A percentile compares a stretch with the other conserved stretches of the same genome.
These are phyloP conservation scores for Pythium sp. DNA, from an alignment of 352 stramenopile genomes.

Conservation along the genomic window DNA sequence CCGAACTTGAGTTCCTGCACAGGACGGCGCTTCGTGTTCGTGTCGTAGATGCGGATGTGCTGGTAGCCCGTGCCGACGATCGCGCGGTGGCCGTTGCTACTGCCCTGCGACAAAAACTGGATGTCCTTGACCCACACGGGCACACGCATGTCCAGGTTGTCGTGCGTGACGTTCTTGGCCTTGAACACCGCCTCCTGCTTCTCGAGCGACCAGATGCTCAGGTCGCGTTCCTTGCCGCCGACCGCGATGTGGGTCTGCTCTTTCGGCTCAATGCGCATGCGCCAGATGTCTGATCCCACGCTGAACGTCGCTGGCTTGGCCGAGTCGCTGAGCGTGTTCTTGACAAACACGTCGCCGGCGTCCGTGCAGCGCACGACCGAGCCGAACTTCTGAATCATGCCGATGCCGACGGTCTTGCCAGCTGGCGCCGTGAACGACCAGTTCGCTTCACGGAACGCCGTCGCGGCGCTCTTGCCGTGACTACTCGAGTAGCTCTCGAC, in stretches of 20 bases:
- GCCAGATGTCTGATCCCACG: slow-evolving; percentile 44
- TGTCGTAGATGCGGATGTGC: slow-evolving; percentile 87
- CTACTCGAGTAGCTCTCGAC: slow-evolving; percentile 61
- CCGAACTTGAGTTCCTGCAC: slow-evolving; percentile 71
- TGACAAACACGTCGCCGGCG: slow-evolving; percentile 49
- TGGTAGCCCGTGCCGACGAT: slow-evolving; percentile 76
- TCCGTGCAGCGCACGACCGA: slow-evolving; percentile 71
- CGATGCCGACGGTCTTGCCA: slow-evolving; percentile 43
- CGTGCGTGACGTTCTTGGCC: slow-evolving; percentile 85
- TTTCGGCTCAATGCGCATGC: slow-evolving; percentile 50
- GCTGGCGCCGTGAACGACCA: slow-evolving; percentile 39
- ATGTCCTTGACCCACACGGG: slow-evolving; percentile 89
- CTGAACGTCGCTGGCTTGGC: slow-evolving; percentile 50
- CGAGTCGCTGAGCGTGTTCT: slow-evolving; percentile 38
- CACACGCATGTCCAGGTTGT: slow-evolving; percentile 87
- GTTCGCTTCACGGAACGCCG: slow-evolving; percentile 29
- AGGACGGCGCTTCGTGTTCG: slow-evolving; percentile 78
- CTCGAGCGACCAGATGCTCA: slow-evolving; percentile 83
- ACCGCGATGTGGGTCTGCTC: slow-evolving; percentile 60
- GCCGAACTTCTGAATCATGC: slow-evolving; percentile 52
- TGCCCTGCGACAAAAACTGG: slow-evolving; percentile 53
- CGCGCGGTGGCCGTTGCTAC: slow-evolving; percentile 66
- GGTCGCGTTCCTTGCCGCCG: slow-evolving; percentile 80
- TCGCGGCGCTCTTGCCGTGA: slow-evolving; percentile 34
- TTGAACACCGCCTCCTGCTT: slow-evolving; percentile 72